phyloP scores from a whole-genome alignment of 257 asterid genomes.

The Solanum arcanum region DNA sequence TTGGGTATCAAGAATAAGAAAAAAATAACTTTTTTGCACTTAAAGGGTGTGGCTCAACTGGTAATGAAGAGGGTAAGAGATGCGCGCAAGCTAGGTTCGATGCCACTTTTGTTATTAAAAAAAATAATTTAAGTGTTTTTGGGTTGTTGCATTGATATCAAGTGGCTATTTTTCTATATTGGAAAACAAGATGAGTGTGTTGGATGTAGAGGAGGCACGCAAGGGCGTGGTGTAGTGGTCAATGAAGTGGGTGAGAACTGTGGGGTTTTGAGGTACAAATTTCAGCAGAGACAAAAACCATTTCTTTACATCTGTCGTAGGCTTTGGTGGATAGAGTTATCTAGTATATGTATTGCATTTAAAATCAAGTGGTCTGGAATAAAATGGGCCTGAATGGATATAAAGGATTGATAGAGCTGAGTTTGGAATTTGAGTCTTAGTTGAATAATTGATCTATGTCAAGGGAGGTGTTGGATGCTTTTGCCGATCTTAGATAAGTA shows the following conservation, averaged over 20 bases:
- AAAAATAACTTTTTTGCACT: neutral
- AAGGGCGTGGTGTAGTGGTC: neutral
- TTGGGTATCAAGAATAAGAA: neutral
- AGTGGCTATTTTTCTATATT: neutral
- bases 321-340: neutral
- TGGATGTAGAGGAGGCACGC: neutral
- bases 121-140: neutral
- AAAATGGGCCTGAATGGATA: neutral
- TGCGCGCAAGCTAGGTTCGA: neutral
- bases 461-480: neutral
- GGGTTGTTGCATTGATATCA: neutral
- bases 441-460: neutral
- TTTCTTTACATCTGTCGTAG: neutral
- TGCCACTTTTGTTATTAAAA: neutral
- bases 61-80: neutral
- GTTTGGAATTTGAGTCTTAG: neutral
- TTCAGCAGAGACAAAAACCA: neutral
- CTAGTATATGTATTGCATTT: neutral
- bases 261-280: neutral
- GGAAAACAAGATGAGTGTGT: neutral
- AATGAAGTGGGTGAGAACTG: neutral
- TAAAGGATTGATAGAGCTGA: neutral
- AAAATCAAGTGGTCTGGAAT: neutral
- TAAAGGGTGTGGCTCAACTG: neutral
- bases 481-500: neutral